Base-by-base conservation (phyloP, 2,329 filamentous ascomycete genomes). In the Elsinoe fawcettii region DNA sequence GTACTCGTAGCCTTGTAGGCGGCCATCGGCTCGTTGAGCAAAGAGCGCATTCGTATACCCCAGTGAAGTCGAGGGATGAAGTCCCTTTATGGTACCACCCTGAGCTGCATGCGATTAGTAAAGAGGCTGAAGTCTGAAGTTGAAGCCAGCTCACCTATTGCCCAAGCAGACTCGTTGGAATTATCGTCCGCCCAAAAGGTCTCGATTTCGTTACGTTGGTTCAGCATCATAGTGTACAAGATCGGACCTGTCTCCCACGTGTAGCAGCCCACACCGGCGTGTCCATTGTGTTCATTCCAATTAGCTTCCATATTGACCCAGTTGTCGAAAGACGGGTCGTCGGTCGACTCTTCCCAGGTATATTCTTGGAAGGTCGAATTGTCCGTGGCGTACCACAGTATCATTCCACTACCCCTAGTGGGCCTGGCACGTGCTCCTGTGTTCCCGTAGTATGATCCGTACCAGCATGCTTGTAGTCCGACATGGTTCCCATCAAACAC, bases 101-200 rank as follows among this genome's bases (percentile, higher is more conserved):
- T 61, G 60, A n/a, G 37, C 37, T 43, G 18, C 5, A 3, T 7
- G 37, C 22, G 22, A 56, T 46, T 8, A 18, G 8, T 51, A 30
- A 12, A n/a, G n/a, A n/a, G n/a, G n/a, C n/a, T n/a, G n/a, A n/a
- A n/a, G n/a, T n/a, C n/a, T n/a, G n/a, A n/a, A n/a, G n/a, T n/a
- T n/a, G n/a, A n/a, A n/a, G n/a, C n/a, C n/a, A n/a, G n/a, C n/a
- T n/a, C n/a, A n/a, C n/a, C n/a, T n/a, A n/a, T n/a, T n/a, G n/a
- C n/a, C n/a, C n/a, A n/a, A n/a, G n/a, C n/a, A n/a, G n/a, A n/a
- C n/a, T n/a, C 60, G 2, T 64, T 51, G 4, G 63, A 72, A 5
- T 63, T 66, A 58, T 75, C 70, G 56, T 77, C 74, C 61, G 71
- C 74, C 74, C 74, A 76, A 62, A 67, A 74, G 30, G 76, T 66